These are phyloP conservation scores for Cupressus sempervirens DNA, from an alignment of 75 land plant genomes.

Conservation along the genomic window DNA sequence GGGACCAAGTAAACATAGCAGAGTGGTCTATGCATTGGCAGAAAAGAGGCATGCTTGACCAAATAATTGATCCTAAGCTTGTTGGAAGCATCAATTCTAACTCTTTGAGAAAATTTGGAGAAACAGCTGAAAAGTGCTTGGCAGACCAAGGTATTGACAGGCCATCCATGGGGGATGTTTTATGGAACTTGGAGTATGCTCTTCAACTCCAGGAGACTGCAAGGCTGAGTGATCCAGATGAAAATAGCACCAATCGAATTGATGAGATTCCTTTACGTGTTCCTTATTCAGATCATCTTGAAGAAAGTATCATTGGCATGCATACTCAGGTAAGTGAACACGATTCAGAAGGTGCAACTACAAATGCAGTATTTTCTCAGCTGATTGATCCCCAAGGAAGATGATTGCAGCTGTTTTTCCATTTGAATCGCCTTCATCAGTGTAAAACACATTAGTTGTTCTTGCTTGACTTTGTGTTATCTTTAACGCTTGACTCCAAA, in stretches of 20 bases:
- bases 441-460: background rate
- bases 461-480: background rate
- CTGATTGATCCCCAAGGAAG: constrained; percentile 88
- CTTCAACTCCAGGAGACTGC: constrained; percentile 73
- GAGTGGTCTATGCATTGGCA: constrained; percentile 89
- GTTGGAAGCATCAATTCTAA: constrained; percentile 39
- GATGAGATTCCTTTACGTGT: constrained; percentile 20
- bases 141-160: constrained; percentile 75
- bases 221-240: constrained; percentile 21
- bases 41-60: constrained; percentile 66
- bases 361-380: constrained; percentile 85
- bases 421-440: background rate
- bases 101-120: constrained; percentile 74
- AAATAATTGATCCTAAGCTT: constrained; percentile 62
- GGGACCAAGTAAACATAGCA: constrained; percentile 79
- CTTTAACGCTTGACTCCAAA: background rate
- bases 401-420: constrained; percentile 21
- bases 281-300: constrained; percentile 34
- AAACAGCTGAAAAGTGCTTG: constrained; percentile 76
- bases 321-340: constrained; percentile 36
- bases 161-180: constrained; percentile 90
- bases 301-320: constrained; percentile 33
- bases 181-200: constrained; percentile 87
- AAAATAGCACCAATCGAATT: constrained; percentile 24
- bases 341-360: constrained; percentile 68